These are phyloP conservation scores for Diaporthe humulicola DNA, from an alignment of 2,329 filamentous ascomycete species.

Conservation along the genomic window DNA sequence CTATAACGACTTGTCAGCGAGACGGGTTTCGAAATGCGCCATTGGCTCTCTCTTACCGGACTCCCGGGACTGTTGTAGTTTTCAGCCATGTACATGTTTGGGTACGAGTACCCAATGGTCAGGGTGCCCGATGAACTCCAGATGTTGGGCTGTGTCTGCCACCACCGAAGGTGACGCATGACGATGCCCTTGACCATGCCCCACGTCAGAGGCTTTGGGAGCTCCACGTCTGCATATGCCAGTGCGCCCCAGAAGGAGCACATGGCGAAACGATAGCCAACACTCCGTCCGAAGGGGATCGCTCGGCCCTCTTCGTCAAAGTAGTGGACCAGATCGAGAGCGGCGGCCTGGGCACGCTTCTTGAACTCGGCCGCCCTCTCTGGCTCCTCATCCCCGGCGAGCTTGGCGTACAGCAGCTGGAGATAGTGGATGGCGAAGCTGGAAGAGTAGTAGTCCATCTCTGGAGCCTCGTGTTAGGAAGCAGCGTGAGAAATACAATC, in stretches of 20 bases:
- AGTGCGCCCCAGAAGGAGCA: conserved; percentile 86
- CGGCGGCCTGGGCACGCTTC: conserved; percentile 74
- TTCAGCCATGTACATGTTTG: conserved; percentile 83
- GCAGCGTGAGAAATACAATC: too few relatives aligned
- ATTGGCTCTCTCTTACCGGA: conserved; percentile 55
- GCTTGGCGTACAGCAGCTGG: conserved; percentile 81
- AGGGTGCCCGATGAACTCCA: conserved; percentile 82
- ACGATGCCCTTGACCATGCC: conserved; percentile 84
- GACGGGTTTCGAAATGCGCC: background rate
- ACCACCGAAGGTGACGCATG: conserved; percentile 82
- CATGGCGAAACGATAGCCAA: conserved; percentile 89
- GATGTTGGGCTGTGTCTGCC: conserved; percentile 81
- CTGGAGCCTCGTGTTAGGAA: conserved; percentile 46
- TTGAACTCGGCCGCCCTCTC: conserved; percentile 77
- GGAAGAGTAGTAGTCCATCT: conserved; percentile 89
- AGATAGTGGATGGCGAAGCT: conserved; percentile 87
- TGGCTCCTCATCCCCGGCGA: conserved; percentile 76
- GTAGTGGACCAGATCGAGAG: conserved; percentile 81
- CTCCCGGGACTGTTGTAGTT: conserved; percentile 86
- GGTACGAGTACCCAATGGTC: conserved; percentile 82
- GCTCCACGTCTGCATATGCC: conserved; percentile 80
- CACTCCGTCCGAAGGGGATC: conserved; percentile 82
- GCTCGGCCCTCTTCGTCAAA: conserved; percentile 79
- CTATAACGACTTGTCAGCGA: conserved; percentile 50
- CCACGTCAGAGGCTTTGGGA: conserved; percentile 80